Percentiles rank a stretch among this genome's conserved stretches.
Conservation (phyloP, 495 filamentous ascomycete genomes). For the Penicillium crystallinum region DNA sequence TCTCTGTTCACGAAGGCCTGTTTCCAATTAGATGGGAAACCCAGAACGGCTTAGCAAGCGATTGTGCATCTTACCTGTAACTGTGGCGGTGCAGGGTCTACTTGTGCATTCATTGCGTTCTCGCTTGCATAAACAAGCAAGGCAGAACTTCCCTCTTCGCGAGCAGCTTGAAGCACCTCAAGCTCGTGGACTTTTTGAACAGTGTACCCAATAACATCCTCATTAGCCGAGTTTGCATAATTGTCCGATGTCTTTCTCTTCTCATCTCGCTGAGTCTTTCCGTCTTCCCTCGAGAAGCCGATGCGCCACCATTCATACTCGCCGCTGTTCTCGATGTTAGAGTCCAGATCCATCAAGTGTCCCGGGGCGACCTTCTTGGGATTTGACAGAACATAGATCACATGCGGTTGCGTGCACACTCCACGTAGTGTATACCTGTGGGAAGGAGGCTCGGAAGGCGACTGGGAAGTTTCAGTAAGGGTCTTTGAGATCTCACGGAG, state of each 20-base stretch:
- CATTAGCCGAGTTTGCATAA: slow-evolving; percentile 16
- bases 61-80: slow-evolving; percentile 33
- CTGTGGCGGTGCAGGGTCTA: slow-evolving; percentile 29
- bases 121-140: slow-evolving; percentile 51
- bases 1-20: slow-evolving; percentile 46
- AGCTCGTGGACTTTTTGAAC: slow-evolving; percentile 43
- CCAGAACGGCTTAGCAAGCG: neutral
- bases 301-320: slow-evolving; percentile 54
- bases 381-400: slow-evolving; percentile 46
- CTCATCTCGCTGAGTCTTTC: slow-evolving; percentile 33
- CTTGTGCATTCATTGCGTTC: slow-evolving; percentile 32
- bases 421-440: slow-evolving; percentile 49
- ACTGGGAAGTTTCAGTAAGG: slow-evolving; percentile 50
- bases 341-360: slow-evolving; percentile 24
- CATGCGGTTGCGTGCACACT: slow-evolving; percentile 46
- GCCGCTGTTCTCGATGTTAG: slow-evolving; percentile 10
- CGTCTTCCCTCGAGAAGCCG: slow-evolving; percentile 46
- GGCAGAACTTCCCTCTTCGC: slow-evolving; percentile 43
- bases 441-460: slow-evolving; percentile 37
- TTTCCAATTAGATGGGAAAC: slow-evolving; percentile 3
- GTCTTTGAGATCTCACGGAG: slow-evolving; percentile 46
- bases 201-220: slow-evolving; percentile 42
- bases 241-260: slow-evolving; percentile 20
- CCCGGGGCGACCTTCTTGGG: neutral
- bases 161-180: slow-evolving; percentile 49